phyloP scores from a whole-genome alignment of 306 rosid genomes.

The Rosa lucieae region DNA sequence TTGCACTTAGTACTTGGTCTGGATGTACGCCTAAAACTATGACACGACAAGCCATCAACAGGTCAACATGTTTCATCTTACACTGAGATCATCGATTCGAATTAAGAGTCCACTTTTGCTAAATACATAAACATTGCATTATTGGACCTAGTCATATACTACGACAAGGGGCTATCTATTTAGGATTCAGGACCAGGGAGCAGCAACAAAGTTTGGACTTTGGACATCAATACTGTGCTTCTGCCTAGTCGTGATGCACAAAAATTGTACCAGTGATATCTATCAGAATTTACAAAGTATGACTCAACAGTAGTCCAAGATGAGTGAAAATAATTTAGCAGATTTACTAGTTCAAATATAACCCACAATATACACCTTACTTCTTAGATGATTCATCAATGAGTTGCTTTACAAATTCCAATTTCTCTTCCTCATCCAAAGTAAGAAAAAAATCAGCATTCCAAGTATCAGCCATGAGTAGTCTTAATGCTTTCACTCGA shows the following conservation, averaged over 20 bases:
- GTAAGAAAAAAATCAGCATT: conserved; percentile 17
- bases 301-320: not conserved
- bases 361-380: not conserved
- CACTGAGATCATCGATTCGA: not conserved
- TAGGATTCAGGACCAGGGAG: not conserved
- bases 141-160: not conserved
- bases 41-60: not conserved
- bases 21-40: no score
- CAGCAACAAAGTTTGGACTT: not conserved
- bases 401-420: conserved; percentile 20
- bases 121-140: not conserved
- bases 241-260: not conserved
- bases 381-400: conserved; percentile 16
- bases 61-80: not conserved
- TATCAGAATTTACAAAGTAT: not conserved
- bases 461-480: not conserved
- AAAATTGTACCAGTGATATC: not conserved
- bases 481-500: conserved; percentile 16
- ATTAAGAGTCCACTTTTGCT: not conserved
- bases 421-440: conserved; percentile 16
- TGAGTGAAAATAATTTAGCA: not conserved
- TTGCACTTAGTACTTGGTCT: no score
- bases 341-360: not conserved
- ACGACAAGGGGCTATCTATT: not conserved
- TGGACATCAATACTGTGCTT: not conserved